Base-by-base conservation (phyloP, 768 basidiomycete species). In the Pisolithus albus region DNA sequence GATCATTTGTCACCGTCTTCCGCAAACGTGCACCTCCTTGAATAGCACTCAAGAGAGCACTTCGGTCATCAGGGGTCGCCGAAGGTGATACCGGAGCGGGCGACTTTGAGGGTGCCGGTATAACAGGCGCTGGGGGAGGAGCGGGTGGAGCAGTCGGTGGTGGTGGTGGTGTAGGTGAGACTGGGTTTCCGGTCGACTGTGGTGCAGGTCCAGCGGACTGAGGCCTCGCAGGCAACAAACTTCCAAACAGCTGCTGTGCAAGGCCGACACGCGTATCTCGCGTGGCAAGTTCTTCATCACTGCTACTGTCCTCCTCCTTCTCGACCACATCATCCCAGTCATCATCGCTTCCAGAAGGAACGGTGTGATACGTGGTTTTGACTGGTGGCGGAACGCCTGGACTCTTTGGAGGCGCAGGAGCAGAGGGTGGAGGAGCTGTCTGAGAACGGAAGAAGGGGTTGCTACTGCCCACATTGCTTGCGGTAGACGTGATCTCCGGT, bases 241-340 rank as follows among this genome's bases (percentile, higher is more conserved):
- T 77, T 11, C 88, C 86, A 63, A 97, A 97, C 41, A 97, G 63
- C 51, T 83, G 76, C 55, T 80, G 76, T 7, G 94, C 94, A 37
- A 98, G 80, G 50, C 82, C 80, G 52, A 78, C 77, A 15, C 88
- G 76, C 16, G 75, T 79, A 47, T 72, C 75, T 41, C 93, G 75
- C 4, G 75, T 75, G n/a, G 76, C 73, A 45, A 86, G 71, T 53
- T 92, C 92, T 64, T 92, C 92, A 50, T 92, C 90, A 48, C 82
- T 85, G 55, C 81, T 84, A 58, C 86, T 83, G 5, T 80, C 78
- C 4, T 79, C 80, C 19, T 82, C 78, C 40, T 80, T 82, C 65
- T 93, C 91, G 60, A 80, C 72, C 46, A 90, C 73, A n/a, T 83
- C 82, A 50, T 86, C 91, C 91, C 92, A 94, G 46, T 92, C 90